phyloP scores from a whole-genome alignment of 768 basidiomycete genomes.

The Russula vinacea region DNA sequence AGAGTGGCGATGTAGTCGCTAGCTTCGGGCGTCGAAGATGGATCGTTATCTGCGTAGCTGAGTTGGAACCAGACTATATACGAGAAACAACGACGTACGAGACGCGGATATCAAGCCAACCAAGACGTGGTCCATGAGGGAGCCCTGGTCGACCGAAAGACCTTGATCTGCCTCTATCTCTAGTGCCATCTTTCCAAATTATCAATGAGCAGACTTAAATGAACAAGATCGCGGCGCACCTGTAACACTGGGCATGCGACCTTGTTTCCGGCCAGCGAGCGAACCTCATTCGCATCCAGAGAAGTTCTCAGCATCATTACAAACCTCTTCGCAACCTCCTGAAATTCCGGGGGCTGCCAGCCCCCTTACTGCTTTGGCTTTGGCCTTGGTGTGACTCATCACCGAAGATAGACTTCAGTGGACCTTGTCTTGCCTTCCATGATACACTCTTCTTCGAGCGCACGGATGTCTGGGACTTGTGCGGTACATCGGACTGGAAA shows the following conservation, averaged over 20 bases:
- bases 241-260: constrained; percentile 75
- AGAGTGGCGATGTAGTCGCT: constrained; percentile 82
- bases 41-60: constrained; percentile 39
- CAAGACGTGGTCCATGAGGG: constrained; percentile 78
- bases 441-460: constrained; percentile 84
- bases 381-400: constrained; percentile 39
- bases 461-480: constrained; percentile 42
- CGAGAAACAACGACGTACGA: constrained; percentile 44
- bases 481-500: constrained; percentile 39
- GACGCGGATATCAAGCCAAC: constrained; percentile 68
- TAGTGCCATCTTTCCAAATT: constrained; percentile 63
- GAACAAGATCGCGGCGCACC: constrained; percentile 40
- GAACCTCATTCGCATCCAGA: constrained; percentile 66
- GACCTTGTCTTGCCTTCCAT: constrained; percentile 78
- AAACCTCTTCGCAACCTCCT: constrained; percentile 42
- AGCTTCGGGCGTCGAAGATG: constrained; percentile 42
- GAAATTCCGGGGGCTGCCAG: constrained; percentile 46
- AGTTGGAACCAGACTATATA: not conserved
- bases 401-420: constrained; percentile 75
- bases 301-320: constrained; percentile 51
- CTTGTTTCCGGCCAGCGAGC: constrained; percentile 71
- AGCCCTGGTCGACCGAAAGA: constrained; percentile 55
- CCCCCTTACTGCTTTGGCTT: constrained; percentile 30
- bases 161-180: constrained; percentile 75
- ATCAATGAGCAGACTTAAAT: constrained; percentile 19